phyloP scores from a whole-genome alignment of 73 alveolate species.

The Paramecium sonneborni region DNA sequence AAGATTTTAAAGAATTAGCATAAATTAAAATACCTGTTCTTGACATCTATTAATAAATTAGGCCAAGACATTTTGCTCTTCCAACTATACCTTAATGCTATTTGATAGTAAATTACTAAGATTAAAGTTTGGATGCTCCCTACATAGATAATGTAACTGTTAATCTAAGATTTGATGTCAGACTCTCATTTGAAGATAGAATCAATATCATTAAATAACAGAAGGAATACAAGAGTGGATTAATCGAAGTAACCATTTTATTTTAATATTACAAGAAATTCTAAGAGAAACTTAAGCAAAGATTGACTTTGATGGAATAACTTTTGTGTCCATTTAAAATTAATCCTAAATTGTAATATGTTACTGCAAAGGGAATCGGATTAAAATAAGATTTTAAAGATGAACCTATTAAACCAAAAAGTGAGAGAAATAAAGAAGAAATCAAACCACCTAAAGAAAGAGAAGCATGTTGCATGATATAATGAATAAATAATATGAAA shows the following conservation, averaged over 20 bases:
- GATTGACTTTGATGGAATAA: not conserved
- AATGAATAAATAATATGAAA: constrained; percentile 18
- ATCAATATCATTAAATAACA: not conserved
- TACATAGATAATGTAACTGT: not conserved
- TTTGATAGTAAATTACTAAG: not conserved
- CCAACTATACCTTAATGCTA: constrained; percentile 36
- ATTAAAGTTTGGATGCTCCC: constrained; percentile 48
- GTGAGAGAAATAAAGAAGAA: constrained; percentile 30
- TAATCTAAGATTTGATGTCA: constrained; percentile 38
- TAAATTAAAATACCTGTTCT: not conserved
- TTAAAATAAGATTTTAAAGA: not conserved
- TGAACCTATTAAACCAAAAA: not conserved
- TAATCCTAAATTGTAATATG: constrained; percentile 43
- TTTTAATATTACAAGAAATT: not conserved
- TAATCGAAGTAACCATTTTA: not conserved
- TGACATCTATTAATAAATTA: not conserved
- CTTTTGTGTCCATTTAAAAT: not conserved
- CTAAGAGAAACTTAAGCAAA: not conserved
- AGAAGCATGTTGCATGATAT: constrained; percentile 47
- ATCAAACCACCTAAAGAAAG: constrained; percentile 32
- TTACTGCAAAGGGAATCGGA: constrained; percentile 36
- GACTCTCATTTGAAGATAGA: constrained; percentile 38
- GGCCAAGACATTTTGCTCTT: constrained; percentile 52
- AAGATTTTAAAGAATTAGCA: constrained; percentile 44
- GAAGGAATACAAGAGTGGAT: not conserved